Percentiles rank a stretch among this genome's conserved stretches.
phyloP scores from a whole-genome alignment of 1,284 basidiomycete species.

The Crucibulum cyathiforme region DNA sequence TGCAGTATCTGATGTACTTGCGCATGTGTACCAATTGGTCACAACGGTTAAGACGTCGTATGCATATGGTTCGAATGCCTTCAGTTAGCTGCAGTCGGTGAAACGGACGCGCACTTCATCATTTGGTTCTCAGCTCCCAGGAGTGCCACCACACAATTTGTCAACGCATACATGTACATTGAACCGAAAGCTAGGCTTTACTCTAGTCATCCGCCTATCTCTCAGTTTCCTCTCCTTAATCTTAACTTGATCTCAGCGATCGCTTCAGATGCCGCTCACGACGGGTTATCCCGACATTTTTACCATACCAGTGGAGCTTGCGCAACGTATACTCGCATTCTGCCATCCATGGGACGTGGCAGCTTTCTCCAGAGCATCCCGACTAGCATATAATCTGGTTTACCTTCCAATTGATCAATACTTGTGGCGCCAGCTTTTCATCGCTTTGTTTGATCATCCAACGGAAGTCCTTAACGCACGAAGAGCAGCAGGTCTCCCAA shows the following conservation, averaged over 20 bases:
- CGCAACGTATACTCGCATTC: slow-evolving; percentile 59
- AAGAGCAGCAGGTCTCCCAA: slow-evolving; percentile 10
- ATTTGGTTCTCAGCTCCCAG: no score
- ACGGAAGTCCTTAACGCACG: slow-evolving; percentile 28
- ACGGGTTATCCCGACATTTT: slow-evolving; percentile 16
- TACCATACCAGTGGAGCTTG: slow-evolving; percentile 58
- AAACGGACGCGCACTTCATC: no score
- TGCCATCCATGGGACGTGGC: slow-evolving; percentile 62
- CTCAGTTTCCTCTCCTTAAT: not conserved
- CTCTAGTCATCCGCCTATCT: not conserved
- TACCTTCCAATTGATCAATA: slow-evolving; percentile 57
- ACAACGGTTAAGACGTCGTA: no score
- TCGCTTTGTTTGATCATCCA: slow-evolving; percentile 66
- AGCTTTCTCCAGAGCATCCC: slow-evolving; percentile 60
- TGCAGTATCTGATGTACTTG: no score
- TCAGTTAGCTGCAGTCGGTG: no score
- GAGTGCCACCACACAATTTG: no score
- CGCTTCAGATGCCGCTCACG: not conserved
- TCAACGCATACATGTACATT: no score
- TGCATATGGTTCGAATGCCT: no score
- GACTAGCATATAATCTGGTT: slow-evolving; percentile 50
- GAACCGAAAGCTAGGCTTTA: no score
- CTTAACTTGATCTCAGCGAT: not conserved
- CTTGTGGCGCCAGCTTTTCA: slow-evolving; percentile 70
- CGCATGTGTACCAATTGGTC: no score